Conservation (phyloP, 2,329 filamentous ascomycete species). For the Aspergillus tanneri region DNA sequence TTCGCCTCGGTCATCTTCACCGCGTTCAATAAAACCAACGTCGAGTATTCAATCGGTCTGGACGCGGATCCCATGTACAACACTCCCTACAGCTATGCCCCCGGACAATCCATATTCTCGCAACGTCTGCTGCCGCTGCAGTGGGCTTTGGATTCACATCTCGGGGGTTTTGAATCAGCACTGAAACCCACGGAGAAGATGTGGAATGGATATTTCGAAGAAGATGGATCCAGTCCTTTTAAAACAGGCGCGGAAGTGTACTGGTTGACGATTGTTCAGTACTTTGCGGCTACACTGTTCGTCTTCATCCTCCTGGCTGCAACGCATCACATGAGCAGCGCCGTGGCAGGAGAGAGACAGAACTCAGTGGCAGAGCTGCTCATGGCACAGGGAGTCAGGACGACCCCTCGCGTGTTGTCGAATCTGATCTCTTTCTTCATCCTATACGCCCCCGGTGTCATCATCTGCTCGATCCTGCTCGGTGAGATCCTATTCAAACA, state of each 20-base stretch:
- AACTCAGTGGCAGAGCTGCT: not conserved
- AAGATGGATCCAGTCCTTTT: not conserved
- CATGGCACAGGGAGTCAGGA: not conserved
- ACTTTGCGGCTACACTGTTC: not conserved
- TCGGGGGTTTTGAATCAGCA: not conserved
- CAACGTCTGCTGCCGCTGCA: not conserved
- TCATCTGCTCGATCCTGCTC: not conserved
- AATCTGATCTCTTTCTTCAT: not conserved
- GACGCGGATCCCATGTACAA: not conserved
- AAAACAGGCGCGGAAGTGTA: not conserved
- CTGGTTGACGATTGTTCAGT: not conserved
- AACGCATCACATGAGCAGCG: not conserved
- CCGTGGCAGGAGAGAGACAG: not conserved
- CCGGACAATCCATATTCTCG: not conserved
- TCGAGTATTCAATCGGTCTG: not conserved
- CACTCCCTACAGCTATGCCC: not conserved
- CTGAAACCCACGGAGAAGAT: not conserved
- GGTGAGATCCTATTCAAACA: not conserved
- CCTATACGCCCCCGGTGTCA: not conserved
- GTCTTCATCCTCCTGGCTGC: not conserved
- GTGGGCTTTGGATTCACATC: not conserved
- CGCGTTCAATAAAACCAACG: not conserved
- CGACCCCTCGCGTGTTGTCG: not conserved
- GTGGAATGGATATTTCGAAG: not conserved
- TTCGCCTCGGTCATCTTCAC: slow-evolving; percentile 1